Evolutionary conservation across 176 grass and related monocot species (phyloP).

Genomic region (Eleusine coracana): DNA sequence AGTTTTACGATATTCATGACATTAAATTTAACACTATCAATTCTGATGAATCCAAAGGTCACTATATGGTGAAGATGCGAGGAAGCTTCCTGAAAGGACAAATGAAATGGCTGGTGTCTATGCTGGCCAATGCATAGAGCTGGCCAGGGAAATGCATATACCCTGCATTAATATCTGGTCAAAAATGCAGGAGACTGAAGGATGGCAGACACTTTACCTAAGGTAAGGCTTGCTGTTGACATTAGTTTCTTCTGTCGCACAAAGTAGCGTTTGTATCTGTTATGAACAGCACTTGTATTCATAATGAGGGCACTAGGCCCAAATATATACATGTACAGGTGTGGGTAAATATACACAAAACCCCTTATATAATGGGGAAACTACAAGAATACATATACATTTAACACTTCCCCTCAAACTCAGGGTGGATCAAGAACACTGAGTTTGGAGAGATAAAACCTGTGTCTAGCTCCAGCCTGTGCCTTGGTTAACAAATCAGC

Average conservation of each 20-base stretch:
- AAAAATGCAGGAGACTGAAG: constrained; percentile 68
- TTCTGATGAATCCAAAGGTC: constrained; percentile 51
- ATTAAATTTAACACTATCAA: background rate
- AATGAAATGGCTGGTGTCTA: constrained; percentile 85
- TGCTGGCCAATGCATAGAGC: constrained; percentile 69
- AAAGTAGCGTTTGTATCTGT: background rate
- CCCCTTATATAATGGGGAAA: no score
- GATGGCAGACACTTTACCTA: constrained; percentile 77
- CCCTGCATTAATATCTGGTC: constrained; percentile 77
- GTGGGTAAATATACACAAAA: no score
- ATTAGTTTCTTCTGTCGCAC: background rate
- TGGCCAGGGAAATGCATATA: constrained; percentile 75
- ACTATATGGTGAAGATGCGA: constrained; percentile 62
- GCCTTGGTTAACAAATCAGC: no score
- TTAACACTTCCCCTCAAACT: no score
- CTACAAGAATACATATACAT: no score
- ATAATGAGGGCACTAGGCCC: no score
- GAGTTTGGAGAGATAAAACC: no score
- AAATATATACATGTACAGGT: no score
- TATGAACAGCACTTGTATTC: no score
- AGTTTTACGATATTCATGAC: background rate
- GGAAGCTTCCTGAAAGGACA: constrained; percentile 76
- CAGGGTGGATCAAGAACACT: no score
- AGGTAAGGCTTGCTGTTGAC: constrained; percentile 49
- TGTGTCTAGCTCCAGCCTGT: no score